Evolutionary conservation across 2,329 filamentous ascomycete genomes (phyloP).

Genomic region (Apiospora pterosperma): DNA sequence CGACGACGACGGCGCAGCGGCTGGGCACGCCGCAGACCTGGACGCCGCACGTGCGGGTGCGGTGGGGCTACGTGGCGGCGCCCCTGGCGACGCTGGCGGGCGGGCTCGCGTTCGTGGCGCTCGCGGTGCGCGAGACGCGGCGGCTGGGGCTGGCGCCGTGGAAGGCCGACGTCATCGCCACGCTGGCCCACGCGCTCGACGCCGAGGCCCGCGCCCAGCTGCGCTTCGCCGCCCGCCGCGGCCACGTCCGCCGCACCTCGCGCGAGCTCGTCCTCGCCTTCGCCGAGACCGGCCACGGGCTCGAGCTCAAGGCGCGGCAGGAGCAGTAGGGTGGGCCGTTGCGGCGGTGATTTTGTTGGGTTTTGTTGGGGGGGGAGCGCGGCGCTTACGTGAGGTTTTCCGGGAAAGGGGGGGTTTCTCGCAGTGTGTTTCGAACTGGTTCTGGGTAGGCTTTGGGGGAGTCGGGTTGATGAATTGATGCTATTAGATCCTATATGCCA

Average conservation of each 20-base stretch:
- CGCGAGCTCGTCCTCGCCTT: conserved; percentile 13
- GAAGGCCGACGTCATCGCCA: conserved; percentile 17
- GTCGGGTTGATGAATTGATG: too few species aligned
- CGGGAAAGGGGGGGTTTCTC: too few species aligned
- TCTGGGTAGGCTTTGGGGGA: too few species aligned
- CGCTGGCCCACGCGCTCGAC: conserved; percentile 17
- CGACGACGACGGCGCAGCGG: not conserved
- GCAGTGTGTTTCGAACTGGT: too few species aligned
- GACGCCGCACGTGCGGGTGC: not conserved
- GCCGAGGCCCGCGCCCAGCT: conserved; percentile 16
- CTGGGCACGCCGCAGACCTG: not conserved
- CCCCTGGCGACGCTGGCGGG: not conserved
- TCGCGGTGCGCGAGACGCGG: conserved; percentile 11
- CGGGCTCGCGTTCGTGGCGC: not conserved
- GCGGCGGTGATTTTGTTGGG: too few species aligned
- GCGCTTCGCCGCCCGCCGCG: conserved; percentile 12
- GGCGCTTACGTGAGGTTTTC: not conserved
- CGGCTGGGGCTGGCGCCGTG: conserved; percentile 13
- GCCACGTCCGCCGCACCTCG: conserved; percentile 11
- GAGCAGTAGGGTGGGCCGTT: too few species aligned
- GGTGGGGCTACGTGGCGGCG: not conserved
- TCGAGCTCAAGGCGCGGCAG: conserved; percentile 12
- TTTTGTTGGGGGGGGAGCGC: not conserved
- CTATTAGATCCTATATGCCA: too few species aligned
- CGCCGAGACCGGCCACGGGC: conserved; percentile 13